Conservation (phyloP, 139 green algal genomes). For the Tetraselmis striata region DNA sequence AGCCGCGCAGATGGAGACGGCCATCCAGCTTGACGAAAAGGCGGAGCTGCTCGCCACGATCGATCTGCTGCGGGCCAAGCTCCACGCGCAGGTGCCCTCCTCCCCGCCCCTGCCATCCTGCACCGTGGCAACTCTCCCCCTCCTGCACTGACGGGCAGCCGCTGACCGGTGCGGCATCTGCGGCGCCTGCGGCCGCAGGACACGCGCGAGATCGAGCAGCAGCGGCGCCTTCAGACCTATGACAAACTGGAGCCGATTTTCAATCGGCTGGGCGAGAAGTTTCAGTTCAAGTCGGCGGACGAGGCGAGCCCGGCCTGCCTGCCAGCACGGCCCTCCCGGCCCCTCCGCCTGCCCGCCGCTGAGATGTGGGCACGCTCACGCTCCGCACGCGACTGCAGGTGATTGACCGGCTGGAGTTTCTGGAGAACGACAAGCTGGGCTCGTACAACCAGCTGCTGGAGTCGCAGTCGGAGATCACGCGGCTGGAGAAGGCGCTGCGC, state of each 20-base stretch:
- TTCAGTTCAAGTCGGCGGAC: constrained; percentile 34
- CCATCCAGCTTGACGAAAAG: not conserved
- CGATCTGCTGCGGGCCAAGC: constrained; percentile 29
- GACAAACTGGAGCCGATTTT: constrained; percentile 35
- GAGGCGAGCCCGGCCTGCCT: too few species aligned
- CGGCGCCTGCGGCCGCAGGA: too few species aligned
- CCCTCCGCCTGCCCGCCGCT: too few species aligned
- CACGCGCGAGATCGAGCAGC: constrained; percentile 34
- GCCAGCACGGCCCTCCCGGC: too few species aligned
- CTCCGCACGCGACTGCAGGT: constrained; percentile 4
- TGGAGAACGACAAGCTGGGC: constrained; percentile 46
- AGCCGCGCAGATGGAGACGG: not conserved
- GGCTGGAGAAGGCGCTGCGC: constrained; percentile 12
- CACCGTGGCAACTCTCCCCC: too few species aligned
- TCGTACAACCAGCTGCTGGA: constrained; percentile 38
- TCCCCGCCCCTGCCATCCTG: too few species aligned
- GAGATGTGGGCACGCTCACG: too few species aligned
- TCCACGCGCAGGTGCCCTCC: constrained; percentile 6
- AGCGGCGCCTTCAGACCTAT: constrained; percentile 39
- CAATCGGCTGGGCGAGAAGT: constrained; percentile 32
- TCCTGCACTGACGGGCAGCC: too few species aligned
- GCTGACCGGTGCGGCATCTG: too few species aligned
- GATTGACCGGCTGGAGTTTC: constrained; percentile 36
- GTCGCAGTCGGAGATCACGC: constrained; percentile 3
- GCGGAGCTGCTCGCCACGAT: constrained; percentile 26